Evolutionary conservation across 805 yeast species (phyloP).

Genomic region (Saturnispora quitensis): DNA sequence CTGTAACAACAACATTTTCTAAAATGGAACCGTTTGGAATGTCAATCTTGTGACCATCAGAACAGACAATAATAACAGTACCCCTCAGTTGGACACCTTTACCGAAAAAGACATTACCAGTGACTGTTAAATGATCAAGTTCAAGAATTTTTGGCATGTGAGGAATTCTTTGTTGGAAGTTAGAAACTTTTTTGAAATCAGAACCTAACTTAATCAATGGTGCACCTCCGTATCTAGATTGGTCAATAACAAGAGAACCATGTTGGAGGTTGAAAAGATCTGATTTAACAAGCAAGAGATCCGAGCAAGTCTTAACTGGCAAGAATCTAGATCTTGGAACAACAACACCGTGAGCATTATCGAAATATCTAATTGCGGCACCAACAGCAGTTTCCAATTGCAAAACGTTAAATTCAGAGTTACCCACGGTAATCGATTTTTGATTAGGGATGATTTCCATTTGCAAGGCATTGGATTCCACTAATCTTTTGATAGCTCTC

Average conservation of each 20-base stretch:
- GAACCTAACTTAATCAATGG: constrained; percentile 95
- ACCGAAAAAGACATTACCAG: constrained; percentile 92
- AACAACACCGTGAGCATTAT: constrained; percentile 93
- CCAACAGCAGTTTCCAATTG: constrained; percentile 99
- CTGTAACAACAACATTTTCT: constrained; percentile 96
- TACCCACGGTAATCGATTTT: constrained; percentile 73
- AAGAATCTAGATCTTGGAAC: constrained; percentile 97
- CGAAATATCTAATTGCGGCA: constrained; percentile 95
- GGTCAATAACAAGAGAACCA: constrained; percentile 80
- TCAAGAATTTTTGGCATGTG: constrained; percentile 96
- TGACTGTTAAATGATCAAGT: constrained; percentile 92
- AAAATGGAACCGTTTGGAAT: constrained; percentile 93
- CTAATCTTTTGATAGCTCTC: constrained; percentile 86
- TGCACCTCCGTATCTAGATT: constrained; percentile 80
- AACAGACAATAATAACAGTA: constrained; percentile 94
- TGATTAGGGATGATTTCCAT: constrained; percentile 94
- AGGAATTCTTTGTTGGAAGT: constrained; percentile 81
- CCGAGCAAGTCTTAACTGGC: constrained; percentile 97
- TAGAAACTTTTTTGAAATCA: constrained; percentile 90
- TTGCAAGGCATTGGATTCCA: constrained; percentile 71
- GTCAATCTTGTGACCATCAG: constrained; percentile 93
- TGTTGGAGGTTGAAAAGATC: constrained; percentile 87
- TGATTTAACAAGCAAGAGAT: constrained; percentile 86
- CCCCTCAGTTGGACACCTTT: constrained; percentile 88
- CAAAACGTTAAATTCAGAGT: constrained; percentile 70